Base-by-base conservation (phyloP, 2,329 filamentous ascomycete species). In the Macrophomina pseudophaseolina region DNA sequence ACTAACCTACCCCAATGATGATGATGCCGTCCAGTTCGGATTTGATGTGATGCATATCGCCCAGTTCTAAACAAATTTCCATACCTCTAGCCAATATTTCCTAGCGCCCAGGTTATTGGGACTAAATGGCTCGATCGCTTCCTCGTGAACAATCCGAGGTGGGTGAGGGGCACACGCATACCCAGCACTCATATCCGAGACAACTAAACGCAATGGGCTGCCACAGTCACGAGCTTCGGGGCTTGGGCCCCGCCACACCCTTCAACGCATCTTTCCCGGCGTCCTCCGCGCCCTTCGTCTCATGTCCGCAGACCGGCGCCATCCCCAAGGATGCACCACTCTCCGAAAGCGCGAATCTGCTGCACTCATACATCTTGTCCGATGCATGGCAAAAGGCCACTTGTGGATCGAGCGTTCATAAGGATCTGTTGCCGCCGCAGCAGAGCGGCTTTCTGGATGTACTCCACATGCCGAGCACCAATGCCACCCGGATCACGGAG, bases 1-100 rank as follows among this genome's bases (percentile, higher is more conserved):
- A 2, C 71, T 87, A 11, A 86, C 84, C 0, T 87, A 87, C 66
- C 86, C 85, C 9, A 86, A 87, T 67, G 86, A 87, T 48, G 85
- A 87, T 48, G 85, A 87, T 64, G 85, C 85, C 0, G 80, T 87
- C 2, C 74, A 85, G 0, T 86, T 78, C 46, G 80, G 81, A 2
- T 85, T 84, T 44, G 77, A 85, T 48, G 74, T 84, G 1, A 80
- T 86, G 74, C 74, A 68, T 64, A 72, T 68, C 7, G 12, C 8
- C 8, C 46, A 2, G 6, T 44, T 14, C 42, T 5, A 2, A 7
- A 8, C 35, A 2, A 12, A 7, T 4, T 8, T 7, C 35, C 44
- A 5, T 18, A 48, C 16, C 8, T 48, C 44, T 18, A 12, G 18
- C 44, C 18, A n/a, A 48, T 2, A 2, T n/a, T 18, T n/a, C 44